Percentiles rank a stretch among this genome's conserved stretches.
phyloP scores from a whole-genome alignment of 371 early-diverging fungal genomes.

The Saksenaea vasiformis region DNA sequence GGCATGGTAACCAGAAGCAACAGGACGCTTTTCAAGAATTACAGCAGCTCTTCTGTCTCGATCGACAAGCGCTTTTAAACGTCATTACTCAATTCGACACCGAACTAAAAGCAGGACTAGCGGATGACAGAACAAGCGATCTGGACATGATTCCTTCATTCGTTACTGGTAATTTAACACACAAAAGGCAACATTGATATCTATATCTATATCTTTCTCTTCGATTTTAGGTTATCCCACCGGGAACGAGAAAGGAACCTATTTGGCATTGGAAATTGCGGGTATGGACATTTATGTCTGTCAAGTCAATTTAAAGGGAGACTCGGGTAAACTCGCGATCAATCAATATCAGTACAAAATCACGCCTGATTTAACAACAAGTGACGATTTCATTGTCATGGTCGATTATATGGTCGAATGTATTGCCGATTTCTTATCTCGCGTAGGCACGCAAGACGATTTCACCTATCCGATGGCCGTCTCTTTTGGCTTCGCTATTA shows the following conservation, averaged over 20 bases:
- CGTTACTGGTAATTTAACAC: conserved; percentile 3
- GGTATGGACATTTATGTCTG: conserved; percentile 67
- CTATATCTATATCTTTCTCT: neutral
- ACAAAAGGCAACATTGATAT: neutral
- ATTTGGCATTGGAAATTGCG: conserved; percentile 89
- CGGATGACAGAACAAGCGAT: conserved; percentile 41
- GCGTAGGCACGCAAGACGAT: conserved; percentile 25
- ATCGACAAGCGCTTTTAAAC: conserved; percentile 2
- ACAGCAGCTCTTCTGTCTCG: conserved; percentile 31
- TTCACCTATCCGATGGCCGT: conserved; percentile 39
- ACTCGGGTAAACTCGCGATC: conserved; percentile 48
- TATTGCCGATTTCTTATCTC: conserved; percentile 41
- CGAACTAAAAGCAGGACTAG: conserved; percentile 41
- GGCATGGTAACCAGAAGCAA: conserved; percentile 23
- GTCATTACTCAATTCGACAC: conserved; percentile 35
- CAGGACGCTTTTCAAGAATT: conserved; percentile 31
- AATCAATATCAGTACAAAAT: conserved; percentile 74
- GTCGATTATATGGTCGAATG: conserved; percentile 52
- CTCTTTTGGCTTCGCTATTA: conserved; percentile 47
- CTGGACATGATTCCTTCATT: conserved; percentile 2
- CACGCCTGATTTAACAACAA: conserved; percentile 77
- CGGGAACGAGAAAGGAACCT: conserved; percentile 86
- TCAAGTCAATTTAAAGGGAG: conserved; percentile 51
- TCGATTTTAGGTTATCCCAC: conserved; percentile 59
- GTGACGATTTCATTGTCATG: conserved; percentile 38